Evolutionary conservation across 129 eudicot species (phyloP), one percentile per base, ranked within the genome.

Genomic region (Apium graveolens): DNA sequence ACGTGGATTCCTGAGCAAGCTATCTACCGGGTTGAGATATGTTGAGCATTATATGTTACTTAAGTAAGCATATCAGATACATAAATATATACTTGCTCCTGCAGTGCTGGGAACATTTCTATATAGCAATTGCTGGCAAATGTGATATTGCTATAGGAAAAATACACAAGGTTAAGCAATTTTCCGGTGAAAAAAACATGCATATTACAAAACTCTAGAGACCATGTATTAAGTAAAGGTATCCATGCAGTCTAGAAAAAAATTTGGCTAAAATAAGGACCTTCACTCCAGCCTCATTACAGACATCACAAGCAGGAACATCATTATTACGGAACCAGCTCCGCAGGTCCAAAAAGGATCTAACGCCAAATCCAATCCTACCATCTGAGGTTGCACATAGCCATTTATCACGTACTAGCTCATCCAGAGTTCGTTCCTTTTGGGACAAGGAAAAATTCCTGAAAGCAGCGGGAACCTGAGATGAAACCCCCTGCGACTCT

Each of bases 211-310:
- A 70, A 70, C 26, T 37, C 37, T 72, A 6, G 18, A 11, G 20
- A 27, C 8, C 24, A 10, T 41, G 24, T 29, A 42, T 73, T 5
- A 39, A 73, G 46, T 73, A 44, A 51, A 48, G 43, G 34, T 10
- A 35, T 12, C 21, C 24, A 10, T 32, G 55, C 45, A 60, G 8
- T 26, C 34, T 16, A n/a, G 16, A 77, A 77, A 77, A 57, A 11
- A 60, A 60, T 41, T 20, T n/a, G 24, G 42, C 34, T 13, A 18
- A 78, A 24, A 82, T 39, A 31, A 38, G 11, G 76, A 96, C 99
- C 99, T 96, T 96, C 26, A 96, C 85, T 35, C 91, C 97, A 79
- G 96, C 96, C 78, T 96, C 99, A 72, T 96, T 96, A 90, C 99
- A 96, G 65, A 90, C 94, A 55, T 87, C 90, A 76, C 99, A 96